Evolutionary conservation across 495 filamentous ascomycete genomes (phyloP), one percentile per base, ranked within the genome.

Genomic region (Haplographium delicatum): DNA sequence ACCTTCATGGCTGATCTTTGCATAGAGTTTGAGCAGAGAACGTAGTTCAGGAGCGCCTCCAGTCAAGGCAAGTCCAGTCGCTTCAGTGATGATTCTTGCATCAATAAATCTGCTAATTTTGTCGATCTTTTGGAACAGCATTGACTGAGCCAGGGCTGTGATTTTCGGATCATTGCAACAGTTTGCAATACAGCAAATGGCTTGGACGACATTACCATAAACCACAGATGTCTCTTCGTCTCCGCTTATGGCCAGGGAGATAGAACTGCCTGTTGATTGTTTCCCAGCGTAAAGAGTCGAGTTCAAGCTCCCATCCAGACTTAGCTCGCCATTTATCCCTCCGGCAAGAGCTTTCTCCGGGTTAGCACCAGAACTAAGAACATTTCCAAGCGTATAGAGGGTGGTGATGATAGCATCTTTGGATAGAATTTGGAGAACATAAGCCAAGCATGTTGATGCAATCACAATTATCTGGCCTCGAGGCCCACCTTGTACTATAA

Each of bases 331-430:
- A 31, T 62, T 62, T 18, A 62, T 49, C 2, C 35, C 40, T 24
- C 44, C 51, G 18, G 34, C 44, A 11, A 60, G 51, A 50, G 68
- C 62, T 40, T 57, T 57, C n/a, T 83, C 75, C 27, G 68, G 65
- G 27, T 55, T 65, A 5, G 56, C 55, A 20, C 72, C 78, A 5
- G 89, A 81, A 60, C 88, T 93, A 24, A 98, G 66, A 8, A 93
- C 84, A 65, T 98, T 97, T 13, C 93, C 94, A 47, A 98, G 72
- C 1, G 89, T 90, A 66, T 97, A 97, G 8, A 98, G 70, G 2
- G 89, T 96, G 4, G 90, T 94, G 56, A 98, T 97, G 24, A 94
- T 80, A 23, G 88, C 84, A 73, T 98, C 93, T 58, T 94, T 85
- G 4, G 94, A 91, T 5, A 96, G 78, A 50, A 84, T 73, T 43